A percentile compares a stretch with the other conserved stretches of the same genome.
Conservation (phyloP, 2,329 filamentous ascomycete genomes). For the Dactylella cylindrospora region DNA sequence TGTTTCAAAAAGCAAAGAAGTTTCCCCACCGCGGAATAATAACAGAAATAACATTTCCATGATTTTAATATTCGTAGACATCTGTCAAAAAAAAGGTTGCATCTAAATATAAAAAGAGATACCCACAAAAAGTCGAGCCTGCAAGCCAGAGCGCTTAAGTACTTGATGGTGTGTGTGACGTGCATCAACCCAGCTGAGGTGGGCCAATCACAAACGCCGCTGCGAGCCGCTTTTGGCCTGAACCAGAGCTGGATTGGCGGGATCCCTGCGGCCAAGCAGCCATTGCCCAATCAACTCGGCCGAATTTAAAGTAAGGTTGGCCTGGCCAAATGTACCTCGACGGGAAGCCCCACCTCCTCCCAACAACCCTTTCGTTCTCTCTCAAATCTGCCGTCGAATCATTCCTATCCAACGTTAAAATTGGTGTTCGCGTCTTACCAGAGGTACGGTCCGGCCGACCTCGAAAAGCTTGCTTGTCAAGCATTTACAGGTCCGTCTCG, state of each 20-base stretch:
- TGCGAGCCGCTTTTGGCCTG: conserved; percentile 14
- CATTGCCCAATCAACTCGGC: conserved; percentile 9
- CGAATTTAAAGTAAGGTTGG: conserved; percentile 6
- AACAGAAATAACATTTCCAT: no score
- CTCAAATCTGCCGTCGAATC: conserved; percentile 10
- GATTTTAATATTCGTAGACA: no score
- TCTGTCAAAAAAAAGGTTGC: no score
- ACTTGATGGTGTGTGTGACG: not conserved
- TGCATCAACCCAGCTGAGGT: conserved; percentile 14
- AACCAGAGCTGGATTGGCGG: not conserved
- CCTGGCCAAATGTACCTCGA: not conserved
- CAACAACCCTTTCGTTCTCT: conserved; percentile 1
- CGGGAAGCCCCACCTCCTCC: conserved; percentile 21
- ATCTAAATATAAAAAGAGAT: conserved; percentile 14
- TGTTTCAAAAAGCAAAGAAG: no score
- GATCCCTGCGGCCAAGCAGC: conserved; percentile 16
- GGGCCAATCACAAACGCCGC: conserved; percentile 19
- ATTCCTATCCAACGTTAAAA: not conserved
- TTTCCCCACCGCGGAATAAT: no score
- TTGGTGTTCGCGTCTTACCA: no score
- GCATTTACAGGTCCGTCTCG: no score
- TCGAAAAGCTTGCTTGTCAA: no score
- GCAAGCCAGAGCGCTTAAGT: conserved; percentile 28
- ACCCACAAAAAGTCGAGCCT: not conserved
- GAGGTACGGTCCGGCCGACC: conserved; percentile 11